A percentile compares a stretch with the other conserved stretches of the same genome.
Conservation (phyloP, 1,284 basidiomycete species). For the Austroboletus novae-zelandiae region DNA sequence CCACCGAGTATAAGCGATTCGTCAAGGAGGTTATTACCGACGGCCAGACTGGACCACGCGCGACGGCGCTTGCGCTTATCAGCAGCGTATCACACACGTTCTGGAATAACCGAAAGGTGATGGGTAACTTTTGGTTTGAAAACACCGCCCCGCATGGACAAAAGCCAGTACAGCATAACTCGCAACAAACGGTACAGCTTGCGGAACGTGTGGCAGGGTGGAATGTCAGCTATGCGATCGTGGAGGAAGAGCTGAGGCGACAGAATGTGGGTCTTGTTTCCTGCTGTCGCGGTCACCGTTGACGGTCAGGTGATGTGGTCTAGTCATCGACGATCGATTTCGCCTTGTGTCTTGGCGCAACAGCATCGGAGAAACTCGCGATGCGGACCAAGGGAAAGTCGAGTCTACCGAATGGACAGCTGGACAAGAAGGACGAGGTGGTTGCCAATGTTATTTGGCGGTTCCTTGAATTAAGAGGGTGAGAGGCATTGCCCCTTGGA, state of each 20-base stretch:
- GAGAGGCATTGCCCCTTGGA: slow-evolving; percentile 19
- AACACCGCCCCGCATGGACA: slow-evolving; percentile 46
- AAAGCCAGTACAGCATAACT: slow-evolving; percentile 70
- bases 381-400: slow-evolving; percentile 68
- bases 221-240: slow-evolving; percentile 84
- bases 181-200: slow-evolving; percentile 78
- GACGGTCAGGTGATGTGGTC: slow-evolving; percentile 7
- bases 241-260: slow-evolving; percentile 93
- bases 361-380: slow-evolving; percentile 76
- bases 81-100: slow-evolving; percentile 74
- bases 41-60: slow-evolving; percentile 86
- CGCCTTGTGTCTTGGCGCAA: slow-evolving; percentile 90
- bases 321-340: slow-evolving; percentile 98
- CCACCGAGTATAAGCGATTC: slow-evolving; percentile 91
- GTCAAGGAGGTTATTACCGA: slow-evolving; percentile 96
- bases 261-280: slow-evolving; percentile 76
- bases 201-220: slow-evolving; percentile 90
- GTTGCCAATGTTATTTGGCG: slow-evolving; percentile 99
- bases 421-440: slow-evolving; percentile 98
- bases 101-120: slow-evolving; percentile 77
- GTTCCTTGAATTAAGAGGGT: slow-evolving; percentile 95
- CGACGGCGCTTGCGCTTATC: slow-evolving; percentile 84
- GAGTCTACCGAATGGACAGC: slow-evolving; percentile 41
- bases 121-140: slow-evolving; percentile 78
- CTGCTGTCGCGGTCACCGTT: slow-evolving; percentile 4